Evolutionary conservation across 768 basidiomycete species (phyloP).

Genomic region (Sporobolomyces roseus): DNA sequence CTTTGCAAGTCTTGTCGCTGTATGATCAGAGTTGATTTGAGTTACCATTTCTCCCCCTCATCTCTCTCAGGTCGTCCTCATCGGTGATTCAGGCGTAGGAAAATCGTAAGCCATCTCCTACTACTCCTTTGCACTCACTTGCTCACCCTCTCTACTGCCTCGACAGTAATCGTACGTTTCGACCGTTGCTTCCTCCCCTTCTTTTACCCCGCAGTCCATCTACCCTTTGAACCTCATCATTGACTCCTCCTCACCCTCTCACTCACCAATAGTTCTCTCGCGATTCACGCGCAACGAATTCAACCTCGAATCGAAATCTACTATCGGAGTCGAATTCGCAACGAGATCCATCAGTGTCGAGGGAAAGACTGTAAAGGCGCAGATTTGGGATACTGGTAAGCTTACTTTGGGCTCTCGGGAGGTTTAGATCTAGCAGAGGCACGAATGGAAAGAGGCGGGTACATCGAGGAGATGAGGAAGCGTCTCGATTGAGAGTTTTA

Average conservation of each 20-base stretch:
- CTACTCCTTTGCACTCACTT: too few relatives aligned
- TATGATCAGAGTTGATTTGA: neutral
- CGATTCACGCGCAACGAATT: slow-evolving; percentile 99
- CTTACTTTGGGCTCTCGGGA: neutral
- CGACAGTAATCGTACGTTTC: too few relatives aligned
- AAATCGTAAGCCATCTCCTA: slow-evolving; percentile 98
- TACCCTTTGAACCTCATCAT: too few relatives aligned
- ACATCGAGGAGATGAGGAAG: too few relatives aligned
- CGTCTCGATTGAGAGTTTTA: too few relatives aligned
- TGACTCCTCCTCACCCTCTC: slow-evolving; percentile 48
- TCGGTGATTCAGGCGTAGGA: slow-evolving; percentile 98
- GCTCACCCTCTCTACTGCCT: neutral
- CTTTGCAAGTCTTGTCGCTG: neutral
- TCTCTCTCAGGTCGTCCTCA: slow-evolving; percentile 76
- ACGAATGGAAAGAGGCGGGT: too few relatives aligned
- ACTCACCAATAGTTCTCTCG: slow-evolving; percentile 73
- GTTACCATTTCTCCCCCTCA: neutral
- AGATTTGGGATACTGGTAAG: slow-evolving; percentile 95
- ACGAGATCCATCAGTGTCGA: slow-evolving; percentile 94
- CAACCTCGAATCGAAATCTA: slow-evolving; percentile 98
- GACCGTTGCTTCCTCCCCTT: too few relatives aligned
- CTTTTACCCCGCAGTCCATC: too few relatives aligned
- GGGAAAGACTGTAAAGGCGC: slow-evolving; percentile 92
- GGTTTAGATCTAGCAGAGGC: too few relatives aligned
- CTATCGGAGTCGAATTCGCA: slow-evolving; percentile 96